phyloP scores from a whole-genome alignment of 2,329 filamentous ascomycete genomes.

The Talaromyces sp. region DNA sequence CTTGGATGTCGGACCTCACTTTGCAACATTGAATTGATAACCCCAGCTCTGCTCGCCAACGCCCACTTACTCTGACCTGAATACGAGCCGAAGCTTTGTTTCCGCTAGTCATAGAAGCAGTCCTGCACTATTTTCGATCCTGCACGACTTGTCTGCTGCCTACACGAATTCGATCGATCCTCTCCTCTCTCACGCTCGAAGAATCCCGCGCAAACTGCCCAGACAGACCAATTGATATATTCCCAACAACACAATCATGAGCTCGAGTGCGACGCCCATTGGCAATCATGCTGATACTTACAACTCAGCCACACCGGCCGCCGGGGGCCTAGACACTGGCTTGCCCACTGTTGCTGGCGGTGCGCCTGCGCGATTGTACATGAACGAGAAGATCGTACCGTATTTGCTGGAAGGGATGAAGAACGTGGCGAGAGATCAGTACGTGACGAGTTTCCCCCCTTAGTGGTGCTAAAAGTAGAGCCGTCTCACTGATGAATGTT shows the following conservation, averaged over 20 bases:
- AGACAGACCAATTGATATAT: neutral
- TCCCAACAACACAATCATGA: neutral
- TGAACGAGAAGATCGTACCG: conserved; percentile 66
- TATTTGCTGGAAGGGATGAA: conserved; percentile 71
- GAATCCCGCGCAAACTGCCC: neutral
- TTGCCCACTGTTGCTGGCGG: conserved; percentile 46
- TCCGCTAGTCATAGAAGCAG: neutral
- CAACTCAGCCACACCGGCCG: conserved; percentile 1
- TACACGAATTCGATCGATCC: neutral
- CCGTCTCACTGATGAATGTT: neutral
- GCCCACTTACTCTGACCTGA: neutral
- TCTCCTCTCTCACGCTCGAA: neutral
- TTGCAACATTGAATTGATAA: neutral
- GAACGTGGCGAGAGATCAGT: conserved; percentile 65
- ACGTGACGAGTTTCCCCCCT: conserved; percentile 30
- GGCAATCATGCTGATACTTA: conserved; percentile 2
- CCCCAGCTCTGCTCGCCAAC: neutral
- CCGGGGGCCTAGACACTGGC: conserved; percentile 1
- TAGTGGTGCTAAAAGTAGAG: neutral
- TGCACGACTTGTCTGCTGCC: neutral
- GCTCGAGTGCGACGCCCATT: conserved; percentile 7
- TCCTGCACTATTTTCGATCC: too few species aligned
- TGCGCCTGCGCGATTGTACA: conserved; percentile 63
- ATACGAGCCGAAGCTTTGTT: neutral
- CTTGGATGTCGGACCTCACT: neutral